Evolutionary conservation across 2,329 filamentous ascomycete genomes (phyloP), one percentile per base, ranked within the genome.

Genomic region (Colletotrichum camelliae): DNA sequence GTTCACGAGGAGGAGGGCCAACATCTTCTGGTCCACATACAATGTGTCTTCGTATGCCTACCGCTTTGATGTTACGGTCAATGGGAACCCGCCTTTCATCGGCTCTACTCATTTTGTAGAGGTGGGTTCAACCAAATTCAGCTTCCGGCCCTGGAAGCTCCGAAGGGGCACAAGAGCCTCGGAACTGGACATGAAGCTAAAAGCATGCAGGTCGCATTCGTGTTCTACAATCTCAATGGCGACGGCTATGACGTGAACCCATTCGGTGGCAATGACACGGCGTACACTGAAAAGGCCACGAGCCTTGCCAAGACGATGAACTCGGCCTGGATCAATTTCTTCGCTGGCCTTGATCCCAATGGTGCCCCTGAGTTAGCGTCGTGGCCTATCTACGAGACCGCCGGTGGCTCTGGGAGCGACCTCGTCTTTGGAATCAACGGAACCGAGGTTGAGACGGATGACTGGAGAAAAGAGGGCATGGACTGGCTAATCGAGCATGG

Each of bases 71-170:
- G 82, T 83, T 4, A 81, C 77, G 77, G 78, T 81, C 2, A 81
- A 81, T 52, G 81, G 80, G 2, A 24, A 80, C 5, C 77, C 78
- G 5, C 72, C 70, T 7, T 75, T 48, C 18, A 69, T 64, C 24
- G 81, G 81, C 10, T 79, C 83, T 10, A 79, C 79, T 4, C 83
- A 89, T 24, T 89, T 89, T 77, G 80, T 83, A 73, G 84, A 82
- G 74, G 81, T 80, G n/a, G n/a, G 35, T 16, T 31, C n/a, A 10
- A n/a, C 31, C 65, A 37, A 9, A 29, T 29, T 29, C 13, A 52
- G n/a, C 43, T 7, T 24, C 43, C n/a, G 7, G n/a, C 43, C 43
- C 10, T 52, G 7, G 21, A 52, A 52, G 12, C n/a, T 52, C n/a
- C n/a, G 43, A 52, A 52, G 43, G 21, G 43, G 43, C n/a, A 21